Percentiles rank a stretch among this genome's conserved stretches.
phyloP scores from a whole-genome alignment of 441 rosid species.

The Brassica hybrid region DNA sequence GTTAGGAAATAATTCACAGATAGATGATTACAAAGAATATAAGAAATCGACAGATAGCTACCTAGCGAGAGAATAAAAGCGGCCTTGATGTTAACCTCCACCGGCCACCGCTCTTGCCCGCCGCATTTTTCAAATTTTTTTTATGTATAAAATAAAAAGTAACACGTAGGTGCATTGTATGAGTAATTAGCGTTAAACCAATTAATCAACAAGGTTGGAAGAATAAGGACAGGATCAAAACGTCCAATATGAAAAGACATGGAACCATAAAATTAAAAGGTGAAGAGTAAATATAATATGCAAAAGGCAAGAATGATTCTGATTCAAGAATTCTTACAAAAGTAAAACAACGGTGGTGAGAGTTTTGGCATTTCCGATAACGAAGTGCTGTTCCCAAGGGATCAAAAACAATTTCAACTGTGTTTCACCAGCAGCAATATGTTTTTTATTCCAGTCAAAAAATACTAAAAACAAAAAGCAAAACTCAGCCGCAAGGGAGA shows the following conservation, averaged over 20 bases:
- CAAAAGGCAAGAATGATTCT: too few relatives aligned
- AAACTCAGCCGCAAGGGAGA: neutral
- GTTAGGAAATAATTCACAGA: neutral
- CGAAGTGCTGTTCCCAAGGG: too few relatives aligned
- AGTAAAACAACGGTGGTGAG: too few relatives aligned
- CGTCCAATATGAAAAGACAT: too few relatives aligned
- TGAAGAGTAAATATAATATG: too few relatives aligned
- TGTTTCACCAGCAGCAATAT: neutral
- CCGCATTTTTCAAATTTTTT: neutral
- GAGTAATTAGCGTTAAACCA: slow-evolving; percentile 31
- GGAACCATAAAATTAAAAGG: too few relatives aligned
- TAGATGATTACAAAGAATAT: neutral
- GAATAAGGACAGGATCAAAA: neutral
- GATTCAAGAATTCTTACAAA: too few relatives aligned
- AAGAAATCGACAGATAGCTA: neutral
- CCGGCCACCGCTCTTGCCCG: neutral
- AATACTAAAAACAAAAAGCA: neutral
- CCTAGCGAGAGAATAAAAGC: neutral
- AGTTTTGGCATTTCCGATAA: too few relatives aligned
- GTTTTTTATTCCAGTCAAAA: too few relatives aligned
- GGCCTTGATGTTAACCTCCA: slow-evolving; percentile 29
- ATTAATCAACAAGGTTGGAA: slow-evolving; percentile 3
- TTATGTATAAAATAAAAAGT: neutral
- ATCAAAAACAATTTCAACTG: too few relatives aligned
- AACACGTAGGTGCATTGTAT: slow-evolving; percentile 9